Evolutionary conservation across 116 monocot species (phyloP).

Genomic region (Dioscorea cayenensis): DNA sequence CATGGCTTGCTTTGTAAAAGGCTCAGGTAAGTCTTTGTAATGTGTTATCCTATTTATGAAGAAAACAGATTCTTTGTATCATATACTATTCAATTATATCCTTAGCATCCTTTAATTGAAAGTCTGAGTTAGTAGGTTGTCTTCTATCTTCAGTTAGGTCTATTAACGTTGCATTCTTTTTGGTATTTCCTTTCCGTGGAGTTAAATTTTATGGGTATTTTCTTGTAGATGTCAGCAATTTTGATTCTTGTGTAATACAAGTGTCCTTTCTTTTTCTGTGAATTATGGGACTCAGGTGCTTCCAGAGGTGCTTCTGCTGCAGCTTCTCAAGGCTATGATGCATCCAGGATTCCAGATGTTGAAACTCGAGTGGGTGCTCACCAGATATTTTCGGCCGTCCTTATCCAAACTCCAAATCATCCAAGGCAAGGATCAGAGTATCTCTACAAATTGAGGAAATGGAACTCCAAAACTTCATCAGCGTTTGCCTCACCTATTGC

Average conservation of each 20-base stretch:
- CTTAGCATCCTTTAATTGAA: conserved; percentile 27
- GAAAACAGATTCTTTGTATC: no score
- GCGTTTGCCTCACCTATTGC: conserved; percentile 84
- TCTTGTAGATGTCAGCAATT: no score
- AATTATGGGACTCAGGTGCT: conserved; percentile 40
- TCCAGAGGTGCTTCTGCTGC: conserved; percentile 75
- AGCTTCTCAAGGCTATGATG: conserved; percentile 81
- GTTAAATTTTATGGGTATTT: not conserved
- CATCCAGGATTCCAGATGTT: conserved; percentile 87
- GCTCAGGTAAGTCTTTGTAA: conserved; percentile 44
- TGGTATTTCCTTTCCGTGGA: no score
- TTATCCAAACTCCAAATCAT: conserved; percentile 42
- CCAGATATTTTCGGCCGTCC: conserved; percentile 66
- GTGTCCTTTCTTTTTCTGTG: not conserved
- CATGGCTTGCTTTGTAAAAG: conserved; percentile 44
- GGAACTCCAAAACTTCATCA: conserved; percentile 63
- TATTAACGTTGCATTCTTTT: no score
- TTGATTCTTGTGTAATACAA: not conserved
- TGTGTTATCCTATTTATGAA: no score
- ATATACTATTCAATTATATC: conserved; percentile 20
- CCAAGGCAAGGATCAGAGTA: conserved; percentile 44
- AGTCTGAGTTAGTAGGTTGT: conserved; percentile 42
- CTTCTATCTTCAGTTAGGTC: no score
- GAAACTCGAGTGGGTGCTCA: conserved; percentile 85
- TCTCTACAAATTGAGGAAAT: conserved; percentile 47